Conservation (phyloP, 2,329 filamentous ascomycete genomes). For the Colletotrichum liriopes region DNA sequence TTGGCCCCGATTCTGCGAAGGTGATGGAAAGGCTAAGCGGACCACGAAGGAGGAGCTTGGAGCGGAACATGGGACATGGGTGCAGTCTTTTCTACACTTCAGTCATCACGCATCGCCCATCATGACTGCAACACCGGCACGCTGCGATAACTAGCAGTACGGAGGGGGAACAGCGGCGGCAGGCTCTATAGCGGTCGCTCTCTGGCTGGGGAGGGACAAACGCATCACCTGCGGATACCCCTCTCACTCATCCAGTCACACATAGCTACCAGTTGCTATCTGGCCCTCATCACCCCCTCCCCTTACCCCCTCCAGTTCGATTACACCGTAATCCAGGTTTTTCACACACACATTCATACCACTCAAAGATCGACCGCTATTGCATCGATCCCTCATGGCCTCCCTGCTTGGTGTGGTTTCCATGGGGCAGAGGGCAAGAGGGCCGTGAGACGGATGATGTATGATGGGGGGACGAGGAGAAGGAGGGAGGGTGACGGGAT, state of each 20-base stretch:
- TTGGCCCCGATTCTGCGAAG: background rate
- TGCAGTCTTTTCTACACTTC: constrained; percentile 18
- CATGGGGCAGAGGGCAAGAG: background rate
- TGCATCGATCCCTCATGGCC: constrained; percentile 9
- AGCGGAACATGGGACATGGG: constrained; percentile 4
- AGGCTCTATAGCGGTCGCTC: background rate
- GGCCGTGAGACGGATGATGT: background rate
- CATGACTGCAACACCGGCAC: constrained; percentile 9
- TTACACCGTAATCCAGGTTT: background rate
- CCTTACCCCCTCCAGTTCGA: constrained; percentile 10
- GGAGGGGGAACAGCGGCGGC: constrained; percentile 1
- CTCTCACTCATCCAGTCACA: constrained; percentile 5
- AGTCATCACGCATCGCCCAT: constrained; percentile 14
- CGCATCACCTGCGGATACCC: background rate
- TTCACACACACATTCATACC: background rate
- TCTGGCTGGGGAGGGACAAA: background rate
- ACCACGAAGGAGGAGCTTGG: constrained; percentile 8
- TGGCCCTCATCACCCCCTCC: background rate
- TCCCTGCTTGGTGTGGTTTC: constrained; percentile 11
- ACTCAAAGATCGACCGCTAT: constrained; percentile 11
- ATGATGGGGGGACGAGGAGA: background rate
- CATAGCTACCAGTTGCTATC: background rate
- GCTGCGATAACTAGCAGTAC: background rate
- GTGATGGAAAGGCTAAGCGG: constrained; percentile 10
- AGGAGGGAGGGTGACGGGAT: constrained; percentile 5